These are phyloP conservation scores for Capsicum rhomboideum DNA, from an alignment of 257 asterid genomes.

Conservation along the genomic window DNA sequence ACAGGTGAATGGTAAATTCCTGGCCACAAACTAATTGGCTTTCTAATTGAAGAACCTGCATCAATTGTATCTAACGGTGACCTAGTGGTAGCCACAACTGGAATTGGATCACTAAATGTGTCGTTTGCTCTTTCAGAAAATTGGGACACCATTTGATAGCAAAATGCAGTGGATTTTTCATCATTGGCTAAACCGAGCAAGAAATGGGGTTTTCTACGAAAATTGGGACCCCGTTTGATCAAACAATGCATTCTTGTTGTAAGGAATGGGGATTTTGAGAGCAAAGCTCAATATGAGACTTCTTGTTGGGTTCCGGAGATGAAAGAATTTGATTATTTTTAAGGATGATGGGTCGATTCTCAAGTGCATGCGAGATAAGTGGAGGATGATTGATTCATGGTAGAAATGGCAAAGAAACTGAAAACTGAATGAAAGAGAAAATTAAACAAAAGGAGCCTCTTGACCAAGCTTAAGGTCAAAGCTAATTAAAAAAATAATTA, in stretches of 20 bases:
- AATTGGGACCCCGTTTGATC: not conserved
- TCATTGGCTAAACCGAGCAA: slow-evolving; percentile 13
- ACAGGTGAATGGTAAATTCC: slow-evolving; percentile 93
- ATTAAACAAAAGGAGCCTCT: too few relatives aligned
- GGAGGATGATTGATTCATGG: too few relatives aligned
- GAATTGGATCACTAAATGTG: slow-evolving; percentile 6
- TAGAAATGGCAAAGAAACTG: too few relatives aligned
- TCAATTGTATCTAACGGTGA: slow-evolving; percentile 41
- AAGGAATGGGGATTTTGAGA: too few relatives aligned
- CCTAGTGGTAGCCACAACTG: slow-evolving; percentile 19
- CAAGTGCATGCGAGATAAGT: too few relatives aligned
- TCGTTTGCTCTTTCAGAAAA: slow-evolving; percentile 25
- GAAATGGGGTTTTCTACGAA: slow-evolving; percentile 21
- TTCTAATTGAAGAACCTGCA: slow-evolving; percentile 81
- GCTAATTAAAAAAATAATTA: too few relatives aligned
- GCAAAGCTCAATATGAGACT: not conserved
- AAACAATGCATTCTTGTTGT: not conserved
- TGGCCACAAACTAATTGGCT: slow-evolving; percentile 81
- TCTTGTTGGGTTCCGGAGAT: not conserved
- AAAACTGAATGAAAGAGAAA: too few relatives aligned
- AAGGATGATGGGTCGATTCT: too few relatives aligned
- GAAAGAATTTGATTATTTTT: too few relatives aligned
- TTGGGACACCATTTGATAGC: not conserved
- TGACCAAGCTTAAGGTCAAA: too few relatives aligned
- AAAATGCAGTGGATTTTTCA: too few relatives aligned